Evolutionary conservation across 2,329 filamentous ascomycete species (phyloP), one percentile per base, ranked within the genome.

Genomic region (Ophiostoma australiae): DNA sequence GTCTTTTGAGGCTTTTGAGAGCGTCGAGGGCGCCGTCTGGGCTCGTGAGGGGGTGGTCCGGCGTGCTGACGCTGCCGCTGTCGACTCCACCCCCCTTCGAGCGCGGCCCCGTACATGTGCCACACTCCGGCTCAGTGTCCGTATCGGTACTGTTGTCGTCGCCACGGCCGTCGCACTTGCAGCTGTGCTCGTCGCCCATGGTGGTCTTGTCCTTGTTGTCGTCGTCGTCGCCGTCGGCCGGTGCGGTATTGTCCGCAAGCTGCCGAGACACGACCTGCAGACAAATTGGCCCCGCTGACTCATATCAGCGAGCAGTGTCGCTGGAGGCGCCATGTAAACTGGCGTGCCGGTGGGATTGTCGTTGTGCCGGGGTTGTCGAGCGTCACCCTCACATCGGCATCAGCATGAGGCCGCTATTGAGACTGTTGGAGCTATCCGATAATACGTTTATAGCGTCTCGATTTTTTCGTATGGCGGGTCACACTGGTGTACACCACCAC

Each of bases 221-320:
- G 58, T 10, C 61, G 61, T 4, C 31, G 20, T 37, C 61, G 61
- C 61, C 63, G 63, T n/a, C 35, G 63, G 63, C 63, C 63, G 61
- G 63, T 66, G 63, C 63, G 17, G 35, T 3, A 41, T 37, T 2
- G 73, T 39, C 37, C 71, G 70, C 48, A 76, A 68, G 31, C 73
- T 73, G 27, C 41, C 70, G 35, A 75, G 72, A 68, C 75, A 76
- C 11, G 73, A 70, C 67, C 74, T 73, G 67, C 75, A 76, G 15
- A 76, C 69, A 71, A 73, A 76, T 3, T 27, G 71, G 48, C 71
- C 39, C 61, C 71, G 69, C 63, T 70, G 15, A 35, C 72, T 69
- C 67, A 76, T 58, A 68, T 75, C 74, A 20, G 67, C 39, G 6
- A 74, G n/a, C 27, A 74, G 39, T 48, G 71, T 31, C 33, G 69